Evolutionary conservation across 805 yeast genomes (phyloP), one percentile per base, ranked within the genome.

Genomic region (Metschnikowia reukaufii): DNA sequence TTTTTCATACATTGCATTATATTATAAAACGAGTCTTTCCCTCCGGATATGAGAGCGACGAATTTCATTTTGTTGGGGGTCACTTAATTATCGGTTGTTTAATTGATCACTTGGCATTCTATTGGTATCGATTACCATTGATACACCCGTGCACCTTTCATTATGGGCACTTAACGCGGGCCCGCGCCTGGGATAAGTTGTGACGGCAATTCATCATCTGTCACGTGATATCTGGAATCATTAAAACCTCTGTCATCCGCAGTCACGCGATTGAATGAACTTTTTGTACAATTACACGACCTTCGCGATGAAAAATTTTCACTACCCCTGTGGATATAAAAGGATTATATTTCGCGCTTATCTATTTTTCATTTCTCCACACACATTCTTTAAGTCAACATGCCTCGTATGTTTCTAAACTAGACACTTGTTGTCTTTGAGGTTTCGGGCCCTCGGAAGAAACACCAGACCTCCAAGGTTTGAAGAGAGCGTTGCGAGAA

Each of bases 21-120:
- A 61, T 91, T 94, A 65, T 78, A 94, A 68, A 91, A 89, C 7
- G 97, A 91, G 64, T 94, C 99, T 60, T 94, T 94, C 0, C 99
- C 99, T 4, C 99, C 99, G 0, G 96, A 88, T 0, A 94, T 82
- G 18, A 94, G 73, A 0, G 96, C 99, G 29, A 90, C 87, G 61
- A 91, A 88, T 64, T 89, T 90, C 99, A 94, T 92, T 12, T 29
- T 25, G 5, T 16, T 13, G 19, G 27, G 7, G 34, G 8, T 9
- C 12, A 13, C 12, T 2, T 25, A 4, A 25, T 37, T 25, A 15
- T 31, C 30, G 30, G 30, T 25, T 8, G 10, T 25, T 8, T 25
- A 25, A 25, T 8, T 25, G 12, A 31, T 13, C 17, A 6, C 16
- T 12, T 25, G 8, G 12, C 29, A 13, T 25, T 25, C 29, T 25